These are phyloP conservation scores for Catunica adiposa DNA, from an alignment of 2,329 filamentous ascomycete species.

Conservation along the genomic window DNA sequence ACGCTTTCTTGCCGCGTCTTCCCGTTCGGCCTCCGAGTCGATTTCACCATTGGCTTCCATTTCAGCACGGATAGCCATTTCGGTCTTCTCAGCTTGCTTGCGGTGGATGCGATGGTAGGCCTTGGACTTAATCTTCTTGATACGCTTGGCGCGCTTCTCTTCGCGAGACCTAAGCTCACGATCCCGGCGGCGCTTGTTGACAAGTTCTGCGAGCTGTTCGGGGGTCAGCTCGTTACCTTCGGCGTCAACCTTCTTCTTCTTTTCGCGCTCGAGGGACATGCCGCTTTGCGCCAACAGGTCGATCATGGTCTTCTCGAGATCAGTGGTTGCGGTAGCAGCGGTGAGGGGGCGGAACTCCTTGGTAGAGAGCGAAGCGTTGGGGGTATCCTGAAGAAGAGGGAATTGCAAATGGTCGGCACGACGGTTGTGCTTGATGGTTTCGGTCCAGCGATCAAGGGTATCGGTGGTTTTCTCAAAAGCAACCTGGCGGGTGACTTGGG, in stretches of 20 bases:
- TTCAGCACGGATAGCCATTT: constrained; percentile 35
- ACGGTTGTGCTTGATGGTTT: constrained; percentile 88
- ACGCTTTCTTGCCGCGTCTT: constrained; percentile 52
- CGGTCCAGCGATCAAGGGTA: constrained; percentile 77
- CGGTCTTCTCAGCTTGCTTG: constrained; percentile 44
- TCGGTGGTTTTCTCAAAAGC: constrained; percentile 87
- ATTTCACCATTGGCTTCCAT: constrained; percentile 41
- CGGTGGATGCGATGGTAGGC: constrained; percentile 83
- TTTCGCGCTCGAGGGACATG: constrained; percentile 38
- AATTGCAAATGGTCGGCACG: constrained; percentile 82
- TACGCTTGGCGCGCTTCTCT: constrained; percentile 71
- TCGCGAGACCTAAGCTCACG: constrained; percentile 79
- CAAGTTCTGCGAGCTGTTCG: constrained; percentile 54
- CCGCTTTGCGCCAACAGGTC: constrained; percentile 83
- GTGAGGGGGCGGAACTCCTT: constrained; percentile 50
- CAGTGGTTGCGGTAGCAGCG: constrained; percentile 49
- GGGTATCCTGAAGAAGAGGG: constrained; percentile 59
- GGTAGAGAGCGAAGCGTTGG: constrained; percentile 40
- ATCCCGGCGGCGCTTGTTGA: constrained; percentile 59
- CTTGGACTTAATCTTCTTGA: constrained; percentile 99
- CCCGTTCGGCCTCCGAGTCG: constrained; percentile 48
- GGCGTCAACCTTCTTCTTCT: constrained; percentile 23
- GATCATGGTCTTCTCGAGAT: constrained; percentile 73
- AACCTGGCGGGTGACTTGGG: constrained; percentile 60
- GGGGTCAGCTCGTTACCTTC: constrained; percentile 47